Evolutionary conservation across 2,329 filamentous ascomycete species (phyloP), one percentile per base, ranked within the genome.

Genomic region (Colletotrichum eremochloae): DNA sequence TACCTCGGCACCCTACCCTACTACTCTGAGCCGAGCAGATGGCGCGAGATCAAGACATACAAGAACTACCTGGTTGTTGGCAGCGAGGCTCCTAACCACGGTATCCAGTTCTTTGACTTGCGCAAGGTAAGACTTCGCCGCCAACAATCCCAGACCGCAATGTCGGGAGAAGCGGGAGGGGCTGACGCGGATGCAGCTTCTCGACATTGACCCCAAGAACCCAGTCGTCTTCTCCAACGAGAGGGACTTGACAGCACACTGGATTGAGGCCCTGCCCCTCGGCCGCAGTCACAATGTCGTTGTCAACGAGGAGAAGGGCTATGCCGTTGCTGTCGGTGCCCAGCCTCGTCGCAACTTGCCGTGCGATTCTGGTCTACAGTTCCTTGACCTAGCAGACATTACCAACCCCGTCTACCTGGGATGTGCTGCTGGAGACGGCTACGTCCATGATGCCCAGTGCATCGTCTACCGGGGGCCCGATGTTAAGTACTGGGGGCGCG

Each of bases 361-460:
- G 18, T 89, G 88, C 78, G 79, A 79, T 2, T 83, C 84, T 6
- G 88, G 88, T 1, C 82, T 90, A 31, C 87, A 88, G 77, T 89
- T 89, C 78, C 86, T 91, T 68, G 86, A 90, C 76, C 82, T 91
- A 12, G 82, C 82, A 0, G 84, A 90, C 65, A 86, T 87, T 1
- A 77, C 84, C 1, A 87, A 88, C 38, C 88, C 88, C 0, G 84
- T 80, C n/a, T 85, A 82, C 29, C 83, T 87, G 5, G 89, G 89
- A 9, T 90, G 88, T 71, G 86, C 86, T 7, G 82, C 82, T 12
- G 78, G 82, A 1, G 88, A 90, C 68, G 88, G 88, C 1, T 90
- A 90, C 62, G 88, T 90, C 0, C 89, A 90, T 74, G 88, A 90
- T 72, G 88, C 88, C 0, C 88, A 90, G 76, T 90, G 88, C 71